Evolutionary conservation across 768 basidiomycete genomes (phyloP).

Genomic region (Pleurotus sapidus): DNA sequence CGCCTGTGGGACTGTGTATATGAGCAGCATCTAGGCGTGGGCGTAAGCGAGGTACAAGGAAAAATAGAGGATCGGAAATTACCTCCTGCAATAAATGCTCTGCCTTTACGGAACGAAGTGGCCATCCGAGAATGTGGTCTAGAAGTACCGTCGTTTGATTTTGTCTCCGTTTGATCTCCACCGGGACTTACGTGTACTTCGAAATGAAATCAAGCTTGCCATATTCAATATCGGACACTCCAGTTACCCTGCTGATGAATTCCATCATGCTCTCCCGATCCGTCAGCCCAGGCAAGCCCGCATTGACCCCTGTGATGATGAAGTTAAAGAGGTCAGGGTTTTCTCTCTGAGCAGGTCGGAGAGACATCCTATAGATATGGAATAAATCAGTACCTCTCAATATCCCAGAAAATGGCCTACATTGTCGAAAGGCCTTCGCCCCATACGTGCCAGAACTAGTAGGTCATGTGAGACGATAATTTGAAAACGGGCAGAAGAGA

Average conservation of each 20-base stretch:
- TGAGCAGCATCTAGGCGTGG: conserved; percentile 38
- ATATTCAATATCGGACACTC: conserved; percentile 25
- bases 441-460: conserved; percentile 1
- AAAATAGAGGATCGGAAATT: not conserved
- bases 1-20: conserved; percentile 32
- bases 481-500: not conserved
- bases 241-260: conserved; percentile 19
- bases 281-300: conserved; percentile 6
- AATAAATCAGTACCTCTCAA: not conserved
- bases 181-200: conserved; percentile 10
- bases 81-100: conserved; percentile 46
- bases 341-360: conserved; percentile 17
- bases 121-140: conserved; percentile 47
- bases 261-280: conserved; percentile 19
- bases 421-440: not conserved
- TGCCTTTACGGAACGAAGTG: conserved; percentile 33
- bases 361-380: conserved; percentile 11
- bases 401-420: not conserved
- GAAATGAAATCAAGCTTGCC: conserved; percentile 22
- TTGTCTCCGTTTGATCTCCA: not conserved
- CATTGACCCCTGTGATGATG: conserved; percentile 15
- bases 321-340: conserved; percentile 20
- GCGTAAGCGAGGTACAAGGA: too few relatives aligned
- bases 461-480: not conserved
- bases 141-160: not conserved